Evolutionary conservation across 2,329 filamentous ascomycete genomes (phyloP), one percentile per base, ranked within the genome.

Genomic region (Neopestalotiopsis sp.): DNA sequence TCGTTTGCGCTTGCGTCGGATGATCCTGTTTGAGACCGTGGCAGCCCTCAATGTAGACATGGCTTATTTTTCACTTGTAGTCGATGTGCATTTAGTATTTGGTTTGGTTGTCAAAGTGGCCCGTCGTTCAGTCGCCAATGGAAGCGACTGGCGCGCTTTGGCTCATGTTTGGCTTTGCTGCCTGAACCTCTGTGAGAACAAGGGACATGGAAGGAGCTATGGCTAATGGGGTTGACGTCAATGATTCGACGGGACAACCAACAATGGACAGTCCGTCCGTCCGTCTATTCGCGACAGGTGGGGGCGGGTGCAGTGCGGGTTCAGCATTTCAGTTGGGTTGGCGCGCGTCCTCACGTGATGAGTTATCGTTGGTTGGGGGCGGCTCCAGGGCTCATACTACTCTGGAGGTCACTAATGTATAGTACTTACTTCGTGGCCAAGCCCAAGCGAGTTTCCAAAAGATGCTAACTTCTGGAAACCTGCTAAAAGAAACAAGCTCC

Each of bases 31-130:
- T 3, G 84, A 85, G 17, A 84, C 81, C 5, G 84, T 84, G 9
- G 83, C 83, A 67, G 83, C 84, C 75, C 85, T 82, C 34, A 86
- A 74, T 72, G 81, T 81, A 73, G 82, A 79, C 84, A 85, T 85
- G 45, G 17, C 24, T 28, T 28, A 28, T 28, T 28, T 59, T 30
- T 76, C 71, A 76, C 67, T 71, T 74, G 56, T 74, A 74, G 57
- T 75, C 73, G 64, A 76, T 71, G 73, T 76, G 74, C 75, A 78
- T 77, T 53, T 28, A n/a, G 17, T 53, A 28, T 49, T 7, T 7
- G 17, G n/a, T 17, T 53, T 17, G 13, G 42, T 28, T 28, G 24
- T 28, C 24, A 6, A 17, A 45, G 42, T 45, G 42, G 13, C 5
- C 17, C 3, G n/a, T 53, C 17, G n/a, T 7, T 53, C 45, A 38